Evolutionary conservation across 139 green algal species (phyloP), one percentile per base, ranked within the genome.

Genomic region (Ulvella scutata): DNA sequence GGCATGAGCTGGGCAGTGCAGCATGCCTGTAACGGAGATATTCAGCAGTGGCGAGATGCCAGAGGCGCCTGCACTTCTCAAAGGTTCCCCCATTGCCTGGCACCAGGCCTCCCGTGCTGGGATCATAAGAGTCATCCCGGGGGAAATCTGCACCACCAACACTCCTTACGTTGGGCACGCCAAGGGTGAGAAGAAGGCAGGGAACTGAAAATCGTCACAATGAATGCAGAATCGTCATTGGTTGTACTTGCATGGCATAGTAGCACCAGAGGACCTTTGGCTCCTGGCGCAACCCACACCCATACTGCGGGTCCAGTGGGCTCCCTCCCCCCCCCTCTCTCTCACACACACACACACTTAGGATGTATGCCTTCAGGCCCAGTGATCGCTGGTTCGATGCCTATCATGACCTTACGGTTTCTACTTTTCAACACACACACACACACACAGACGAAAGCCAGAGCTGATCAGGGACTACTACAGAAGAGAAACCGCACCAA

Each of bases 151-250:
- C 51, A 67, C 51, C 51, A 67, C 51, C 13, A 26, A 23, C 9
- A 31, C 9, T 13, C 51, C 51, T 26, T 10, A 29, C 6, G 1
- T 6, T 10, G 13, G 51, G 2, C 51, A 67, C 1, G 17, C n/a
- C 51, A 13, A 13, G 51, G n/a, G 17, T 59, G 40, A 59, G 21
- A 17, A 59, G 21, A 59, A 59, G 21, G 40, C 40, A 59, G 21
- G 17, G 21, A 59, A 20, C 40, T 17, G 17, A 59, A 59, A 59
- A 13, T 6, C 51, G 51, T 26, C 31, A n/a, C 51, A 75, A 99
- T 98, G 95, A 95, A 99, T 83, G 98, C 95, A 61, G 91, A 89
- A 84, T 95, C 89, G 21, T 90, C 91, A 79, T n/a, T n/a, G n/a
- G n/a, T n/a, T n/a, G n/a, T n/a, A n/a, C n/a, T n/a, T n/a, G n/a